Percentiles rank a stretch among this genome's conserved stretches.
phyloP scores from a whole-genome alignment of 345 rosid species.

The Aegle marmelos region DNA sequence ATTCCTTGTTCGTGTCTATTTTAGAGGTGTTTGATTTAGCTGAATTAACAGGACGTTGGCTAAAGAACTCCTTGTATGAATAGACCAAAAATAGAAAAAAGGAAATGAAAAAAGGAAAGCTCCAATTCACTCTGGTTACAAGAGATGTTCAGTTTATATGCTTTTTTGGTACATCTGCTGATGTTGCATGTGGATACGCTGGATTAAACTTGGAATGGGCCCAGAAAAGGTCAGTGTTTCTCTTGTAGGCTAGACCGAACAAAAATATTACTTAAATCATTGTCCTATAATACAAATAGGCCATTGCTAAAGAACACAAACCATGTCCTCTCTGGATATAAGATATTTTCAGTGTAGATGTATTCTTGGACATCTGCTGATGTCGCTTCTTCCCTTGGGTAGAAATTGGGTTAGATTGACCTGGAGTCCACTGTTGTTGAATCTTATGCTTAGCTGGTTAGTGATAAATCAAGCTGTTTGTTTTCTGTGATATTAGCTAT shows the following conservation, averaged over 20 bases:
- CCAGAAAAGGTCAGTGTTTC: too few species aligned
- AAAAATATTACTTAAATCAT: too few species aligned
- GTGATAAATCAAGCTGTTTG: not conserved
- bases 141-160: constrained; percentile 56
- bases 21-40: not conserved
- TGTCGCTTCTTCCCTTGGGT: constrained; percentile 49
- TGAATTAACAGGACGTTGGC: too few species aligned
- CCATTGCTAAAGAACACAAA: too few species aligned
- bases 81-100: too few species aligned
- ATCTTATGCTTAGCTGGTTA: not conserved
- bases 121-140: not conserved
- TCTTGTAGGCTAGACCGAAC: too few species aligned
- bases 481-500: not conserved
- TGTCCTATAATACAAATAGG: too few species aligned
- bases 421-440: constrained; percentile 40
- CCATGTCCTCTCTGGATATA: too few species aligned
- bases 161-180: constrained; percentile 17
- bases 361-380: constrained; percentile 43
- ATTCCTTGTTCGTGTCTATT: constrained; percentile 26
- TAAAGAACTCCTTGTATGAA: too few species aligned
- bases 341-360: too few species aligned
- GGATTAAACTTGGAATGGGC: too few species aligned
- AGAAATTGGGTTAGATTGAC: constrained; percentile 72
- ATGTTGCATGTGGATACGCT: too few species aligned
- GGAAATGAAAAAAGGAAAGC: not conserved